Evolutionary conservation across 768 basidiomycete species (phyloP).

Genomic region (Hypholoma sublateritium): DNA sequence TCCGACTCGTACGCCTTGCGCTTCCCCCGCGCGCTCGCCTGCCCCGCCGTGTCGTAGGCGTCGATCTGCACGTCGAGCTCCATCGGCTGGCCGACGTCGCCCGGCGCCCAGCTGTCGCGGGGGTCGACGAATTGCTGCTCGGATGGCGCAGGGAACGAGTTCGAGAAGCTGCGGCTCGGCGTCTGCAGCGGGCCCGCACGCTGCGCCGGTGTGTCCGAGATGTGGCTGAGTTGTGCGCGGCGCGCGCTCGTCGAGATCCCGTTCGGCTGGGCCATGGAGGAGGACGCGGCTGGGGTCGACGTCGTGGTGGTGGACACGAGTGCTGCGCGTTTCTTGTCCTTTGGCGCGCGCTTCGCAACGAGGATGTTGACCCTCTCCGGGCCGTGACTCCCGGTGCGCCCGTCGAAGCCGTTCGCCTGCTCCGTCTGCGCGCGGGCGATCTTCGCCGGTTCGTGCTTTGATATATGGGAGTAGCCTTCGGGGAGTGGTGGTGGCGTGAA

Average conservation of each 20-base stretch:
- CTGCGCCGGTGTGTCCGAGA: slow-evolving; percentile 23
- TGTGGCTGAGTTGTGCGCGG: slow-evolving; percentile 33
- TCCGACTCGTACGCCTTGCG: slow-evolving; percentile 44
- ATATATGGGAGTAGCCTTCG: slow-evolving; percentile 65
- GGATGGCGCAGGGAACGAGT: slow-evolving; percentile 47
- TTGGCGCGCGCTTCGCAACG: slow-evolving; percentile 68
- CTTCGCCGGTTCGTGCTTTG: slow-evolving; percentile 30
- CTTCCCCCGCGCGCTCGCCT: slow-evolving; percentile 40
- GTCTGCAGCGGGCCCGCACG: slow-evolving; percentile 9
- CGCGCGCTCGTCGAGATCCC: slow-evolving; percentile 28
- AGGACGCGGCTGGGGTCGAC: slow-evolving; percentile 13
- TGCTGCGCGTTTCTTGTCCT: slow-evolving; percentile 57
- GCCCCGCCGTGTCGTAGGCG: slow-evolving; percentile 43
- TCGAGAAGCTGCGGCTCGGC: slow-evolving; percentile 18
- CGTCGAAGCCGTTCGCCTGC: slow-evolving; percentile 36
- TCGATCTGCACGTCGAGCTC: slow-evolving; percentile 60
- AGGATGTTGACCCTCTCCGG: slow-evolving; percentile 71
- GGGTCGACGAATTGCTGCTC: slow-evolving; percentile 47
- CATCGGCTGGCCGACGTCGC: slow-evolving; percentile 25
- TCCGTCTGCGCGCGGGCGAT: slow-evolving; percentile 30
- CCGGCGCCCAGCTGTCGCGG: slow-evolving; percentile 34
- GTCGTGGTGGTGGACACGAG: slow-evolving; percentile 16
- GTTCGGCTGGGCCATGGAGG: slow-evolving; percentile 21
- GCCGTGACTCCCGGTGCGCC: slow-evolving; percentile 28
- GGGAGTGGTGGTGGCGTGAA: slow-evolving; percentile 69